These are phyloP conservation scores for Phytophthora pseudosyringae DNA, from an alignment of 352 stramenopile genomes.

Conservation along the genomic window DNA sequence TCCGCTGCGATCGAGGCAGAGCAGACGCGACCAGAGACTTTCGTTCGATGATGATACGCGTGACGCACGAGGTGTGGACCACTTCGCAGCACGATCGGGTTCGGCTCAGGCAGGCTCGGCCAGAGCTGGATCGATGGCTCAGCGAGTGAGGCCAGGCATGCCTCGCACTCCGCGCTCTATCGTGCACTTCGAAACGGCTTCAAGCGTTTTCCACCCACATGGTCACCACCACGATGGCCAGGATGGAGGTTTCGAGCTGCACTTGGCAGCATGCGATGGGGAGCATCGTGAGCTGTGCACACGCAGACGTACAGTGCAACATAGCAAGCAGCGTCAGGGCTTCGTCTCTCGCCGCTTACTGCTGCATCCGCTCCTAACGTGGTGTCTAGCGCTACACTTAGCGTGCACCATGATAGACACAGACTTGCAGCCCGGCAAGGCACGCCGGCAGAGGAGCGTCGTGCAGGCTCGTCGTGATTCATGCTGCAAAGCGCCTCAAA, in stretches of 20 bases:
- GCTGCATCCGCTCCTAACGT: not conserved
- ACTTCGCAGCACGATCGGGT: not conserved
- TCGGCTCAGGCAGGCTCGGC: not conserved
- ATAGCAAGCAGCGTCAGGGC: not conserved
- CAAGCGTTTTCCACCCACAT: slow-evolving; percentile 23
- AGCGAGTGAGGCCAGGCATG: not conserved
- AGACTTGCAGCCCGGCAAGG: too few species aligned
- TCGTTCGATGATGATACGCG: slow-evolving; percentile 12
- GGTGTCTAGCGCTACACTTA: too few species aligned
- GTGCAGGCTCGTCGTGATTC: not conserved
- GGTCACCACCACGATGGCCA: slow-evolving; percentile 3
- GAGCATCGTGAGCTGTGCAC: not conserved
- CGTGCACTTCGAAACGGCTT: slow-evolving; percentile 12
- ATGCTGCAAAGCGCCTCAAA: slow-evolving; percentile 7
- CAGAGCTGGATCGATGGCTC: not conserved
- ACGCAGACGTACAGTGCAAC: not conserved
- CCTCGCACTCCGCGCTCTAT: slow-evolving; percentile 2
- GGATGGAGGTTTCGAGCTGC: slow-evolving; percentile 3
- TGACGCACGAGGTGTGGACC: slow-evolving; percentile 22
- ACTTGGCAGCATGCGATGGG: slow-evolving; percentile 2
- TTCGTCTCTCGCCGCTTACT: not conserved
- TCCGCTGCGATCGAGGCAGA: slow-evolving; percentile 1
- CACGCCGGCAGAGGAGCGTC: slow-evolving; percentile 1
- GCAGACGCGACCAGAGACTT: slow-evolving; percentile 23
- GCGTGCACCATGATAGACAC: too few species aligned